Conservation (phyloP, 306 rosid species). For the Coriaria nepalensis region DNA sequence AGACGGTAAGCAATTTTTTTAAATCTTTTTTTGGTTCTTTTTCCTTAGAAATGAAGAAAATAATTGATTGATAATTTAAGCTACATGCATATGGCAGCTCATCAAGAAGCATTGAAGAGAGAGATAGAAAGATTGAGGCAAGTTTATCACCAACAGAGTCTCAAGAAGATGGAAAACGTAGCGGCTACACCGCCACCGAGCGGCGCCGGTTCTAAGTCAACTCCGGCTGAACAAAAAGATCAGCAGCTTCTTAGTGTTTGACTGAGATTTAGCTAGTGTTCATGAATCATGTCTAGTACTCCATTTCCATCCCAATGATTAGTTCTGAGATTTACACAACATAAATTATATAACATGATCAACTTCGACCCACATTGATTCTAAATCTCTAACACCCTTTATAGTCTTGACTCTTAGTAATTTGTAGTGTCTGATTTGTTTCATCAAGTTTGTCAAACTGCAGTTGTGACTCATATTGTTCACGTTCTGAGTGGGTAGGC, state of each 20-base stretch:
- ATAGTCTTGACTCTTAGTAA: too few relatives aligned
- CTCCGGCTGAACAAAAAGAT: slow-evolving; percentile 22
- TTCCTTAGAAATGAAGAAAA: not conserved
- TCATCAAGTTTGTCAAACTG: too few relatives aligned
- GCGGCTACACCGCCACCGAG: slow-evolving; percentile 25
- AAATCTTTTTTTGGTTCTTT: slow-evolving; percentile 1
- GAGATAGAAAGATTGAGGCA: slow-evolving; percentile 89
- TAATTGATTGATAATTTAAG: not conserved
- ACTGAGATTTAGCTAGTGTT: not conserved
- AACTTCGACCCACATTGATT: too few relatives aligned
- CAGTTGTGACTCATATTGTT: too few relatives aligned
- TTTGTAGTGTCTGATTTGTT: too few relatives aligned
- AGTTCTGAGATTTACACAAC: too few relatives aligned
- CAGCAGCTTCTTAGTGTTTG: slow-evolving; percentile 43
- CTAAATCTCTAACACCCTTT: too few relatives aligned
- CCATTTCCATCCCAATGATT: too few relatives aligned
- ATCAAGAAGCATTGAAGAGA: slow-evolving; percentile 92
- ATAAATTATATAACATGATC: too few relatives aligned
- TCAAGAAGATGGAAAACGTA: slow-evolving; percentile 53
- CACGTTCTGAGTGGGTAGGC: too few relatives aligned
- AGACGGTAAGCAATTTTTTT: slow-evolving; percentile 82
- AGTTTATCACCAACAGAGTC: slow-evolving; percentile 69
- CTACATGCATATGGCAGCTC: slow-evolving; percentile 45
- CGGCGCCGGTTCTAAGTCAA: slow-evolving; percentile 17
- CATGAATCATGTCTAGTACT: too few relatives aligned